A percentile compares a stretch with the other conserved stretches of the same genome.
phyloP scores from a whole-genome alignment of 1,139 yeast genomes.

The Candida anutae region DNA sequence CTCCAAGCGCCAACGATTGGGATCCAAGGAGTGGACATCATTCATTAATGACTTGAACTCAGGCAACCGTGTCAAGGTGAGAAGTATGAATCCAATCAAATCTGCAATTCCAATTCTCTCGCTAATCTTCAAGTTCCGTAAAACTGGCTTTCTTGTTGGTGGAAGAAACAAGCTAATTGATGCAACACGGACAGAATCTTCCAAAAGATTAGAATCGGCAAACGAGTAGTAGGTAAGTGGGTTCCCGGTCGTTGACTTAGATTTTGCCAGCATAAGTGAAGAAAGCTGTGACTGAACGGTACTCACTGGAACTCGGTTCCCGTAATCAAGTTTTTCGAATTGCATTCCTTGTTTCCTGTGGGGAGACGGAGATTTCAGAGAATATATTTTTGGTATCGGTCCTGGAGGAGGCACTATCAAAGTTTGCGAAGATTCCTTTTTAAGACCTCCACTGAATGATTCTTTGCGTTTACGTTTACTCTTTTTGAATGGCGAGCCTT shows the following conservation, averaged over 20 bases:
- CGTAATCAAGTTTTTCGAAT: conserved; percentile 18
- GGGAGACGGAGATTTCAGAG: not conserved
- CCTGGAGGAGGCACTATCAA: not conserved
- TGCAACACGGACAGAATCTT: conserved; percentile 17
- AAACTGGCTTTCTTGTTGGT: conserved; percentile 24
- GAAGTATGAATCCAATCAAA: conserved; percentile 53
- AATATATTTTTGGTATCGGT: not conserved
- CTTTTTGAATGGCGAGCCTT: conserved; percentile 8
- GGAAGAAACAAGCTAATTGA: conserved; percentile 33
- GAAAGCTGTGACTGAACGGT: conserved; percentile 26
- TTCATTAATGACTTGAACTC: conserved; percentile 12
- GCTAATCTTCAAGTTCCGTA: conserved; percentile 29
- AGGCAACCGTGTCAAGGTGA: conserved; percentile 19
- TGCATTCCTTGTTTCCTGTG: conserved; percentile 8
- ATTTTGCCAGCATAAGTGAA: conserved; percentile 30
- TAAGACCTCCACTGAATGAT: conserved; percentile 10
- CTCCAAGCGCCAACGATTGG: conserved; percentile 62
- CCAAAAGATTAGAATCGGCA: conserved; percentile 21
- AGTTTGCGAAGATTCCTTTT: not conserved
- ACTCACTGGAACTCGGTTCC: conserved; percentile 2
- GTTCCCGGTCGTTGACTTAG: conserved; percentile 29
- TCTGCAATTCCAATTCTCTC: conserved; percentile 49
- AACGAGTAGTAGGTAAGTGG: conserved; percentile 50
- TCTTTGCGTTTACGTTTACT: conserved; percentile 13
- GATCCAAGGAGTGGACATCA: conserved; percentile 25